Evolutionary conservation across 2,329 filamentous ascomycete species (phyloP).

Genomic region (Fusarium nisikadoi): DNA sequence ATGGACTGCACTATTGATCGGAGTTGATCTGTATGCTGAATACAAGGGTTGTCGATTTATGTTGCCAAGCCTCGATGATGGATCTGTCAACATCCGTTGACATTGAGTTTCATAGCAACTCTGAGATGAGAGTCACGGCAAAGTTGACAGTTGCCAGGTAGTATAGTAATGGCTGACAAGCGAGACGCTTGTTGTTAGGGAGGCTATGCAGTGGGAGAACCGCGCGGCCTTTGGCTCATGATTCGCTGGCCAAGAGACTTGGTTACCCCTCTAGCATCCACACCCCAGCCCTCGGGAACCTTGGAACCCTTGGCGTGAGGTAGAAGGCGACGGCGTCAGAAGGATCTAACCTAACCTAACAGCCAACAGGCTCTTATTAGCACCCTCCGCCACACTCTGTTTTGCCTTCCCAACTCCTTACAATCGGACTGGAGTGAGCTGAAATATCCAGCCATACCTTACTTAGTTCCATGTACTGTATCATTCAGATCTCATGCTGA

Average conservation of each 20-base stretch:
- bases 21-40: not conserved
- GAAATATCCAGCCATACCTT: not conserved
- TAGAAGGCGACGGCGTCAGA: slow-evolving; percentile 1
- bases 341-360: not conserved
- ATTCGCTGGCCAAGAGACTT: slow-evolving; percentile 30
- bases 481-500: slow-evolving; percentile 19
- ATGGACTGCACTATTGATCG: not conserved
- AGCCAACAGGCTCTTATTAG: not conserved
- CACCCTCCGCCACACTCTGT: slow-evolving; percentile 34
- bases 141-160: not conserved
- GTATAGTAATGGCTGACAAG: not conserved
- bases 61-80: not conserved
- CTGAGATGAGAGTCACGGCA: slow-evolving; percentile 7
- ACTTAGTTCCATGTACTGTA: not conserved
- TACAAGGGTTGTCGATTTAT: not conserved
- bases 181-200: slow-evolving; percentile 8
- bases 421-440: not conserved
- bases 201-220: slow-evolving; percentile 31
- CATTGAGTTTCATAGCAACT: slow-evolving; percentile 6
- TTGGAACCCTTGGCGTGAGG: slow-evolving; percentile 22
- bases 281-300: slow-evolving; percentile 20
- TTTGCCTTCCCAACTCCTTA: slow-evolving; percentile 13
- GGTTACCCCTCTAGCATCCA: slow-evolving; percentile 34
- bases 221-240: slow-evolving; percentile 26
- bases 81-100: slow-evolving; percentile 12